Percentiles rank a stretch among this genome's conserved stretches.
Conservation (phyloP, 257 asterid species). For the Echium plantagineum region DNA sequence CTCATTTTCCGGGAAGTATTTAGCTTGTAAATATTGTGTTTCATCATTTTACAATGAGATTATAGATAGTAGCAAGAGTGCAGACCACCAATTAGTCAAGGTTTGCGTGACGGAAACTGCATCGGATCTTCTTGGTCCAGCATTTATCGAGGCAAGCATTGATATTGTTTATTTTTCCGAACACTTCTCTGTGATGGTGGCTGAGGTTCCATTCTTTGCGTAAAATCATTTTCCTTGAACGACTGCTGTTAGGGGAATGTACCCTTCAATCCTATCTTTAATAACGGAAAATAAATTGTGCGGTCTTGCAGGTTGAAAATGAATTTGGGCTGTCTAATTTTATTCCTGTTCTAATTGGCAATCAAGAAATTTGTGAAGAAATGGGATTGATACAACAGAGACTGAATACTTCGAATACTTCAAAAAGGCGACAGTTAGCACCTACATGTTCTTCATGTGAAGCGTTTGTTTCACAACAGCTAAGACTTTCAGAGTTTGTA, state of each 20-base stretch:
- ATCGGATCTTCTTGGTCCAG: slow-evolving; percentile 54
- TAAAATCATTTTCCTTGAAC: background rate
- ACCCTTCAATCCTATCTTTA: background rate
- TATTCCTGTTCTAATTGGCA: slow-evolving; percentile 75
- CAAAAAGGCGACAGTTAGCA: slow-evolving; percentile 17
- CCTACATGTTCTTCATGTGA: slow-evolving; percentile 31
- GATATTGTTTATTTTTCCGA: background rate
- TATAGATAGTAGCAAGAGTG: slow-evolving; percentile 25
- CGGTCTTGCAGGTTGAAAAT: slow-evolving; percentile 72
- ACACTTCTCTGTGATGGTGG: background rate
- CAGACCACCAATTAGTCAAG: slow-evolving; percentile 57
- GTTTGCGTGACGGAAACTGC: slow-evolving; percentile 54
- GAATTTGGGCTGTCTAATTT: slow-evolving; percentile 90
- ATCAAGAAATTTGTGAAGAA: slow-evolving; percentile 68
- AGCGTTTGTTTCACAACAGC: slow-evolving; percentile 30
- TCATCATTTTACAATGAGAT: slow-evolving; percentile 28
- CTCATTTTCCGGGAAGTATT: slow-evolving; percentile 73
- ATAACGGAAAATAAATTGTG: background rate
- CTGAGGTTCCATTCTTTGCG: background rate
- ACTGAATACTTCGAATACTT: slow-evolving; percentile 16
- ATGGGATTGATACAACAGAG: slow-evolving; percentile 49
- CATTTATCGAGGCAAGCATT: slow-evolving; percentile 63
- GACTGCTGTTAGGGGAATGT: background rate
- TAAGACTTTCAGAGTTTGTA: slow-evolving; percentile 40
- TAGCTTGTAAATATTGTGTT: slow-evolving; percentile 37